phyloP scores from a whole-genome alignment of 768 basidiomycete genomes.

The Strobilomyces confusus region DNA sequence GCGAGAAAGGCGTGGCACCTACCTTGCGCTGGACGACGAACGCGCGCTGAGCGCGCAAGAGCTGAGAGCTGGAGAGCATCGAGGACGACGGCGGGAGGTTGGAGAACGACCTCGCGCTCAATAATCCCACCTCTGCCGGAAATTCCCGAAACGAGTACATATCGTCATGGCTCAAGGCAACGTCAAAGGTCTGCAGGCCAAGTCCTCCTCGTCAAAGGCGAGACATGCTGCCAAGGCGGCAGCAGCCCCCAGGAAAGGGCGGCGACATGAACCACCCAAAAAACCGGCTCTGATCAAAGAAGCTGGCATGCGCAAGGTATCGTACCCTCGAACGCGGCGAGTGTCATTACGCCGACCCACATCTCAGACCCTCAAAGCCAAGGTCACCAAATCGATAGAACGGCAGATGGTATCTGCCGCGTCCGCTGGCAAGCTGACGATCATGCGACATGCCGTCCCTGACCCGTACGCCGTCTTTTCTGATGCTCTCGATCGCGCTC shows the following conservation, averaged over 20 bases:
- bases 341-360: background rate
- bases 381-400: constrained; percentile 91
- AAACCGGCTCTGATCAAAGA: constrained; percentile 69
- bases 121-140: constrained; percentile 17
- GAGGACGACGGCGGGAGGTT: constrained; percentile 14
- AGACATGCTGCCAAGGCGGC: constrained; percentile 65
- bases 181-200: constrained; percentile 70
- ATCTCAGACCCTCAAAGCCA: constrained; percentile 72
- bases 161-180: constrained; percentile 71
- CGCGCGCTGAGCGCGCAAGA: constrained; percentile 53
- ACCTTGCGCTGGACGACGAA: constrained; percentile 47
- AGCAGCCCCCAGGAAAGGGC: constrained; percentile 75
- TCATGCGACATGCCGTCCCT: constrained; percentile 70
- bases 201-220: constrained; percentile 40
- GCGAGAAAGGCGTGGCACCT: background rate
- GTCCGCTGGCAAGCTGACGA: constrained; percentile 83
- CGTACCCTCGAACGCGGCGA: background rate
- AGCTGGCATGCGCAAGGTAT: constrained; percentile 74
- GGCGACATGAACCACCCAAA: constrained; percentile 76
- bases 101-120: background rate
- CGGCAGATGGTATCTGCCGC: constrained; percentile 87
- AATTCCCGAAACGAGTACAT: constrained; percentile 18
- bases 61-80: constrained; percentile 44
- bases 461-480: constrained; percentile 23
- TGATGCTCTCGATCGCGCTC: background rate